A percentile compares a stretch with the other conserved stretches of the same genome.
phyloP scores from a whole-genome alignment of 192 early-diverging fungal genomes.

The Phycomyces nitens region DNA sequence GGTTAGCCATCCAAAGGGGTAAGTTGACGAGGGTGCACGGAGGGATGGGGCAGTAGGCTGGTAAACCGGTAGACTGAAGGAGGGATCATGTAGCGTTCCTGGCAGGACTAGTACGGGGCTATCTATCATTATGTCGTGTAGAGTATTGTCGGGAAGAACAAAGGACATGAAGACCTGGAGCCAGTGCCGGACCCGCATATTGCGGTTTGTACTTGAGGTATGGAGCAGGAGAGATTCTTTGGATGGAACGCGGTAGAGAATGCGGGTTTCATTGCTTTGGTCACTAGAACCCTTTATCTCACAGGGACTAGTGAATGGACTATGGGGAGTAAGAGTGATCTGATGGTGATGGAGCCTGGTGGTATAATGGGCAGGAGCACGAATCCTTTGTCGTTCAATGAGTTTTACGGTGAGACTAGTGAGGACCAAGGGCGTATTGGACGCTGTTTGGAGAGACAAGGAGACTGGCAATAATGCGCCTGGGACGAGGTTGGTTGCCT shows the following conservation, averaged over 20 bases:
- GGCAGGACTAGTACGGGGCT: neutral
- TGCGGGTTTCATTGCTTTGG: slow-evolving; percentile 5
- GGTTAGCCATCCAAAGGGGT: too few relatives aligned
- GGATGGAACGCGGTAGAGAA: slow-evolving; percentile 22
- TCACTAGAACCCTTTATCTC: neutral
- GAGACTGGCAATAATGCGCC: slow-evolving; percentile 19
- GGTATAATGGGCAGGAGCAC: slow-evolving; percentile 20
- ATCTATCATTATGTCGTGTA: neutral
- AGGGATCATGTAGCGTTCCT: neutral
- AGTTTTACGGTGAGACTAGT: slow-evolving; percentile 18
- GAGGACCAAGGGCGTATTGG: slow-evolving; percentile 8
- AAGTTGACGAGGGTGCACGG: too few relatives aligned
- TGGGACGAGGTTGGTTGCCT: slow-evolving; percentile 20
- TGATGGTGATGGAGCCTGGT: slow-evolving; percentile 31
- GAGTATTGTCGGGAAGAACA: neutral
- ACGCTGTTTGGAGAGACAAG: slow-evolving; percentile 11
- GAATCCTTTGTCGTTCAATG: slow-evolving; percentile 26
- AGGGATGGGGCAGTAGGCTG: neutral
- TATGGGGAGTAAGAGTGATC: slow-evolving; percentile 17
- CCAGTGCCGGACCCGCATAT: slow-evolving; percentile 33
- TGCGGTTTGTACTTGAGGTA: slow-evolving; percentile 19
- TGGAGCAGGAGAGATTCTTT: slow-evolving; percentile 20
- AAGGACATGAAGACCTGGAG: slow-evolving; percentile 12
- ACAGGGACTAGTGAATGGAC: neutral
- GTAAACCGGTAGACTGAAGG: neutral